phyloP scores from a whole-genome alignment of 2,329 filamentous ascomycete species.

The Aspergillus candidus region DNA sequence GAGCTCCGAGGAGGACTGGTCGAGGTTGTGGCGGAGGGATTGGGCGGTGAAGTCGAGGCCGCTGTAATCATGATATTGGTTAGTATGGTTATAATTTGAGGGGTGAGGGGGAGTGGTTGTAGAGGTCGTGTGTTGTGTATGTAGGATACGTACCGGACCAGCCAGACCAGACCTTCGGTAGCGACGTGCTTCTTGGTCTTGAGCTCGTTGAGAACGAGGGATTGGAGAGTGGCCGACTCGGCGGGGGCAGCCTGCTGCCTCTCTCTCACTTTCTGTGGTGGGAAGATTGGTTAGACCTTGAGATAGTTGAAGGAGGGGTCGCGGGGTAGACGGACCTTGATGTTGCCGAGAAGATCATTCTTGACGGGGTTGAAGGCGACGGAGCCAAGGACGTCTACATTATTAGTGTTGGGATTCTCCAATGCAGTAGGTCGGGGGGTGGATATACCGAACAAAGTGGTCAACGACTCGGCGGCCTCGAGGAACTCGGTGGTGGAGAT shows the following conservation, averaged over 20 bases:
- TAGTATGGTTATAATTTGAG: conserved; percentile 1
- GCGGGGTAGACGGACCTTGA: conserved; percentile 58
- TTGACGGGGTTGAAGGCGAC: conserved; percentile 87
- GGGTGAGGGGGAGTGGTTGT: neutral
- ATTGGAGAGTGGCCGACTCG: conserved; percentile 78
- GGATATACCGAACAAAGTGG: conserved; percentile 80
- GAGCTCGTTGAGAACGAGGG: conserved; percentile 78
- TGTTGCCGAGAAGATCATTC: conserved; percentile 82
- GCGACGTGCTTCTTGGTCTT: conserved; percentile 84
- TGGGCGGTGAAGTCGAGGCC: conserved; percentile 90
- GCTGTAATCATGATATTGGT: conserved; percentile 43
- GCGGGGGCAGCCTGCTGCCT: conserved; percentile 70
- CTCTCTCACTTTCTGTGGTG: conserved; percentile 73
- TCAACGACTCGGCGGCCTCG: conserved; percentile 80
- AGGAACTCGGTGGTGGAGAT: conserved; percentile 83
- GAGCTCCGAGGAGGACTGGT: conserved; percentile 66
- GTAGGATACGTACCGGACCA: conserved; percentile 61
- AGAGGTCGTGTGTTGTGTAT: neutral
- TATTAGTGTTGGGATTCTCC: conserved; percentile 11
- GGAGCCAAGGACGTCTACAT: conserved; percentile 54
- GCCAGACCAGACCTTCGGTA: conserved; percentile 85
- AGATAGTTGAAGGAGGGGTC: neutral
- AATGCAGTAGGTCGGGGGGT: too few relatives aligned
- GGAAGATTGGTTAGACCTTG: conserved; percentile 7
- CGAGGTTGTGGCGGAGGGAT: conserved; percentile 71